Conservation (phyloP, 148 eudicot species). For the Spergularia bocconei region DNA sequence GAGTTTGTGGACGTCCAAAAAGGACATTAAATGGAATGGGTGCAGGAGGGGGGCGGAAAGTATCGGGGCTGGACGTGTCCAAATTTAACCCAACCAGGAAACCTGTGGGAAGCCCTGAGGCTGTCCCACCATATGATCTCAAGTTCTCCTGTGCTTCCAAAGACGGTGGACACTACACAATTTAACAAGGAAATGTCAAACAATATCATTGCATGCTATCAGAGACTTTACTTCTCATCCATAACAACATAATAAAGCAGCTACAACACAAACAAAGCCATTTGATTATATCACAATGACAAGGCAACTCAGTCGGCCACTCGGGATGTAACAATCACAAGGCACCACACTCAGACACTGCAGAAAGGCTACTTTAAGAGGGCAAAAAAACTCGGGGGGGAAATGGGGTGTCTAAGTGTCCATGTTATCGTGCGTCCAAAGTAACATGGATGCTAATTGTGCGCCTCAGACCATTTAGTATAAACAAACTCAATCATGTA, state of each 20-base stretch:
- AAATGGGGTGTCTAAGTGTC: no score
- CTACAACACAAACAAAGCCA: not conserved
- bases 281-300: not conserved
- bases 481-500: not conserved
- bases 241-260: not conserved
- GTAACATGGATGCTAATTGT: no score
- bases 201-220: not conserved
- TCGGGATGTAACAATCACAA: no score
- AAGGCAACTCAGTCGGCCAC: no score
- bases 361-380: no score
- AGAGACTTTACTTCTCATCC: not conserved
- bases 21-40: slow-evolving; percentile 81
- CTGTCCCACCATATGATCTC: slow-evolving; percentile 54
- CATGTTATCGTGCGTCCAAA: no score
- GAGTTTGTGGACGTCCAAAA: slow-evolving; percentile 60
- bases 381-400: no score
- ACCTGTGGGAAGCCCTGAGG: slow-evolving; percentile 52
- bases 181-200: slow-evolving; percentile 3
- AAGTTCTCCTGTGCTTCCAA: slow-evolving; percentile 65
- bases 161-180: slow-evolving; percentile 71
- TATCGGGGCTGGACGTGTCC: slow-evolving; percentile 78
- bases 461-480: no score
- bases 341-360: no score
- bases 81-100: slow-evolving; percentile 60
- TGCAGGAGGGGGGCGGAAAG: slow-evolving; percentile 76